Evolutionary conservation across 805 yeast genomes (phyloP).

Genomic region (Trichomonascus vanleenenianus): DNA sequence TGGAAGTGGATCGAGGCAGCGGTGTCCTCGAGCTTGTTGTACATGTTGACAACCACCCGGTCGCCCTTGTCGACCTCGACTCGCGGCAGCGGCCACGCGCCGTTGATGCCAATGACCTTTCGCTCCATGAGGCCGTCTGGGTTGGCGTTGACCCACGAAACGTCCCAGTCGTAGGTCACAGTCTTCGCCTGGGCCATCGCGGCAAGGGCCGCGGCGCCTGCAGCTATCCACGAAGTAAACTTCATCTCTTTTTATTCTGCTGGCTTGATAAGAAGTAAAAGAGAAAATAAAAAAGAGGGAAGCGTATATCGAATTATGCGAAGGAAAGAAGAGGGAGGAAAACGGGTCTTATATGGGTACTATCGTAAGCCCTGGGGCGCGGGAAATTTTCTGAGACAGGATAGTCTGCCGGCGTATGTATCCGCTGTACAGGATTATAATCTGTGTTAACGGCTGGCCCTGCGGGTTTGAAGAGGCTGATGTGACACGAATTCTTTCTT

Average conservation of each 20-base stretch:
- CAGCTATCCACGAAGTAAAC: not conserved
- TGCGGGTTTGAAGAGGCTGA: no score
- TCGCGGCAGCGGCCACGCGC: constrained; percentile 82
- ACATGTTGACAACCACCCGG: constrained; percentile 59
- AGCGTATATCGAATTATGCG: not conserved
- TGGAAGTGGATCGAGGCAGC: constrained; percentile 88
- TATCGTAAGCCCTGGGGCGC: no score
- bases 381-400: no score
- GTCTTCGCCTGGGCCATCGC: constrained; percentile 20
- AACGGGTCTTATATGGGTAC: not conserved
- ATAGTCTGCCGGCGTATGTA: no score
- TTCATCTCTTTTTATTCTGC: not conserved
- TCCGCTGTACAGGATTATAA: no score
- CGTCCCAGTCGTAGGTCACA: constrained; percentile 31
- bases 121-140: constrained; percentile 52
- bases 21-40: constrained; percentile 61
- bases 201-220: not conserved
- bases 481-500: no score
- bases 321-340: not conserved
- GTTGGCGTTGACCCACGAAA: constrained; percentile 35
- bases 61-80: constrained; percentile 74
- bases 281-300: not conserved
- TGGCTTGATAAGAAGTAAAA: not conserved
- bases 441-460: no score
- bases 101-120: constrained; percentile 54